A percentile compares a stretch with the other conserved stretches of the same genome.
Conservation (phyloP, 768 basidiomycete genomes). For the Suillus subalutaceus region DNA sequence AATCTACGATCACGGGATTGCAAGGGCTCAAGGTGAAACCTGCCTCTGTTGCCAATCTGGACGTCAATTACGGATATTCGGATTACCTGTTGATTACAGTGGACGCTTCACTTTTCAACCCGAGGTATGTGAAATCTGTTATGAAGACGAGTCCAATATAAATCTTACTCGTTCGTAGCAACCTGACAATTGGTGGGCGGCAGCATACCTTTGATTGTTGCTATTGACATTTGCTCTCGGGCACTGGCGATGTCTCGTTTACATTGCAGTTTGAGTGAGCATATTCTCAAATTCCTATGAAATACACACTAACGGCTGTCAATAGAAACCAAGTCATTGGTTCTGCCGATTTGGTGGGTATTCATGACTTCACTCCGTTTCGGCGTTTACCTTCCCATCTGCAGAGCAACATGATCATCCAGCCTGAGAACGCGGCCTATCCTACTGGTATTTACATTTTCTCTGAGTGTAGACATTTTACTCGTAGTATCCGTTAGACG, state of each 20-base stretch:
- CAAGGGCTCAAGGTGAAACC: conserved; percentile 65
- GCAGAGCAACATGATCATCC: conserved; percentile 56
- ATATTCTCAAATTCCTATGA: not conserved
- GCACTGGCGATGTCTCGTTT: conserved; percentile 68
- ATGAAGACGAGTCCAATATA: conserved; percentile 7
- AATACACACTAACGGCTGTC: conserved; percentile 9
- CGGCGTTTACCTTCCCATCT: not conserved
- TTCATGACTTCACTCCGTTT: not conserved
- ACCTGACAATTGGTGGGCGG: conserved; percentile 40
- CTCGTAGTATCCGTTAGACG: conserved; percentile 38
- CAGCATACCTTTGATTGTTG: not conserved
- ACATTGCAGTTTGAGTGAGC: conserved; percentile 56
- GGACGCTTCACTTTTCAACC: conserved; percentile 62
- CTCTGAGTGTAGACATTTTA: not conserved
- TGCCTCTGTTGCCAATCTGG: conserved; percentile 56
- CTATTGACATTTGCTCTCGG: conserved; percentile 42
- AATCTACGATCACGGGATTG: conserved; percentile 60
- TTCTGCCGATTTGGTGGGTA: conserved; percentile 54
- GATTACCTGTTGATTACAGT: conserved; percentile 72
- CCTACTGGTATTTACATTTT: conserved; percentile 46
- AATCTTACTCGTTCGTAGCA: conserved; percentile 19
- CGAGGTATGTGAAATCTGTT: conserved; percentile 45
- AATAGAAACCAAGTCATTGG: conserved; percentile 57
- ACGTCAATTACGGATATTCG: conserved; percentile 68
- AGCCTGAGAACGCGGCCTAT: conserved; percentile 60